A percentile compares a stretch with the other conserved stretches of the same genome.
Evolutionary conservation across 768 basidiomycete species (phyloP).

Genomic region (Calvatia gigantea): DNA sequence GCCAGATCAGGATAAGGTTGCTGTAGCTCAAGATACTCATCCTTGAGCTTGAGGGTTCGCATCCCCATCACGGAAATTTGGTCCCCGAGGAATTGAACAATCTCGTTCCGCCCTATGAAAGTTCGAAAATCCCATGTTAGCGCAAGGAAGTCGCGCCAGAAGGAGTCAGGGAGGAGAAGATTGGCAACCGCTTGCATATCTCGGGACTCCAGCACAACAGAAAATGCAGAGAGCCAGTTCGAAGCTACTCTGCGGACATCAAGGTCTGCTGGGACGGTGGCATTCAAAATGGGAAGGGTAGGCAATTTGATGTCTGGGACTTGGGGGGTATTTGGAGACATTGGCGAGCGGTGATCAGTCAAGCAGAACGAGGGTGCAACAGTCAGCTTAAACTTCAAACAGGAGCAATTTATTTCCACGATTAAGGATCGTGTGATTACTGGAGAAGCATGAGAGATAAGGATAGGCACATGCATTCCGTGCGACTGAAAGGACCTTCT

Average conservation of each 20-base stretch:
- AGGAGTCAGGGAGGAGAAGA: constrained; percentile 20
- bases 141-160: constrained; percentile 58
- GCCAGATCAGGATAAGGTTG: constrained; percentile 35
- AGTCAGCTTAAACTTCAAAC: not conserved
- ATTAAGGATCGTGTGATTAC: not conserved
- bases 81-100: constrained; percentile 41
- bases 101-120: constrained; percentile 38
- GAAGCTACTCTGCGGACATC: constrained; percentile 21
- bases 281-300: constrained; percentile 24
- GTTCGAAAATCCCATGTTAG: constrained; percentile 66
- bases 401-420: not conserved
- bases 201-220: constrained; percentile 11
- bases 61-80: constrained; percentile 30
- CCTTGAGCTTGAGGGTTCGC: constrained; percentile 27
- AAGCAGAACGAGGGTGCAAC: not conserved
- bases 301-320: constrained; percentile 19
- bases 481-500: no score
- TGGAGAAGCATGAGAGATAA: no score
- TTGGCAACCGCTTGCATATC: constrained; percentile 14
- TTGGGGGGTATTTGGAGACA: not conserved
- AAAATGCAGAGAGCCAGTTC: constrained; percentile 25
- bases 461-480: no score
- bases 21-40: constrained; percentile 19
- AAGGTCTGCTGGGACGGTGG: constrained; percentile 17
- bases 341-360: not conserved